Conservation (phyloP, 2,329 filamentous ascomycete genomes). For the Simplicillium aogashimaense region DNA sequence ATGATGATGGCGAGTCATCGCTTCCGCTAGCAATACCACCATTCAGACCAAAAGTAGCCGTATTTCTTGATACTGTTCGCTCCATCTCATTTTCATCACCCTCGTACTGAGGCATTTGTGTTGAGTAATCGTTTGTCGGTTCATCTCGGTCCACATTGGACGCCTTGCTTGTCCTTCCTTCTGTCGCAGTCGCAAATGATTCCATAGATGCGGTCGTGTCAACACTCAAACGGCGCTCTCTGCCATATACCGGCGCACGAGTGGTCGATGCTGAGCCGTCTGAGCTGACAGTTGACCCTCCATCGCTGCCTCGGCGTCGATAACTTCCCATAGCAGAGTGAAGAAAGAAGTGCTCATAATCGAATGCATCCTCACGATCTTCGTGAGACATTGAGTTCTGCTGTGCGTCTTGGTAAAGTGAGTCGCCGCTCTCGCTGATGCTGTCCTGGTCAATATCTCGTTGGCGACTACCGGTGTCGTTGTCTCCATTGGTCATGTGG, state of each 20-base stretch:
- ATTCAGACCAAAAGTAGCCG: no score
- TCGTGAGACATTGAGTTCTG: conserved; percentile 67
- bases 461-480: conserved; percentile 10
- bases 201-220: conserved; percentile 41
- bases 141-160: conserved; percentile 12
- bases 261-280: conserved; percentile 54
- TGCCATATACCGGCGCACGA: conserved; percentile 30
- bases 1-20: conserved; percentile 12
- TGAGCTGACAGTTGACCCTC: conserved; percentile 41
- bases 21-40: conserved; percentile 1
- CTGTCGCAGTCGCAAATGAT: conserved; percentile 47
- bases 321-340: conserved; percentile 84
- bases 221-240: conserved; percentile 31
- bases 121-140: not conserved
- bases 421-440: conserved; percentile 54
- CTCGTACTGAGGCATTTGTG: no score
- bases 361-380: conserved; percentile 88
- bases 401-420: conserved; percentile 51
- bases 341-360: conserved; percentile 92
- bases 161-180: conserved; percentile 31
- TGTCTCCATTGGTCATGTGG: conserved; percentile 18
- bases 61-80: no score
- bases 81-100: no score
- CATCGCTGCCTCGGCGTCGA: conserved; percentile 26
- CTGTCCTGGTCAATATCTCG: conserved; percentile 16